These are phyloP conservation scores for Sequoiadendron giganteum DNA, from an alignment of 75 land plant genomes.

Conservation along the genomic window DNA sequence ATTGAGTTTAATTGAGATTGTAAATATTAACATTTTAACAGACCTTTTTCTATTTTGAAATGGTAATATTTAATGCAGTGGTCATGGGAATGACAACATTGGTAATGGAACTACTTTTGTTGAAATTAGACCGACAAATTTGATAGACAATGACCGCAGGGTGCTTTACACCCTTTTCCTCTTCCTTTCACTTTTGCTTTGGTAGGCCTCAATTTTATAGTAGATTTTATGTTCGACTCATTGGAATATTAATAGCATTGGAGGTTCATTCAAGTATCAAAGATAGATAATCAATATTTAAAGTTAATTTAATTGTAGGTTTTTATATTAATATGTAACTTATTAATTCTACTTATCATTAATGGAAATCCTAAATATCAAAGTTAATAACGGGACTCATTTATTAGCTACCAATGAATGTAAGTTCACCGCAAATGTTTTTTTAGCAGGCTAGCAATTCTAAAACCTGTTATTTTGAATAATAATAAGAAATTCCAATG, in stretches of 20 bases:
- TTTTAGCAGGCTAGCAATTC: no score
- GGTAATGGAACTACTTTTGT: background rate
- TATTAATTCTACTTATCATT: background rate
- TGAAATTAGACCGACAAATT: background rate
- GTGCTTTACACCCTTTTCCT: background rate
- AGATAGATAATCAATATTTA: background rate
- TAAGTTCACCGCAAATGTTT: no score
- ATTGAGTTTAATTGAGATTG: background rate
- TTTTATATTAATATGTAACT: background rate
- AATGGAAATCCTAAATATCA: no score
- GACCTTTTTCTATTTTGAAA: background rate
- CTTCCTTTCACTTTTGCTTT: background rate
- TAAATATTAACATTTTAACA: background rate
- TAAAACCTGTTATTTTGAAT: no score
- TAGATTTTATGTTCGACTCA: background rate
- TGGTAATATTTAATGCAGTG: background rate
- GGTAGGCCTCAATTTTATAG: background rate
- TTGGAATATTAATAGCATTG: background rate
- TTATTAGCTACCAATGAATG: no score
- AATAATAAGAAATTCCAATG: no score
- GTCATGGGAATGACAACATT: background rate
- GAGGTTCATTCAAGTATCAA: background rate
- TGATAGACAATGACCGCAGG: background rate
- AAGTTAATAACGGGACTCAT: no score
- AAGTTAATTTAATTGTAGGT: background rate